These are phyloP conservation scores for Tulasnella sp. DNA, from an alignment of 768 basidiomycete genomes.

Conservation along the genomic window DNA sequence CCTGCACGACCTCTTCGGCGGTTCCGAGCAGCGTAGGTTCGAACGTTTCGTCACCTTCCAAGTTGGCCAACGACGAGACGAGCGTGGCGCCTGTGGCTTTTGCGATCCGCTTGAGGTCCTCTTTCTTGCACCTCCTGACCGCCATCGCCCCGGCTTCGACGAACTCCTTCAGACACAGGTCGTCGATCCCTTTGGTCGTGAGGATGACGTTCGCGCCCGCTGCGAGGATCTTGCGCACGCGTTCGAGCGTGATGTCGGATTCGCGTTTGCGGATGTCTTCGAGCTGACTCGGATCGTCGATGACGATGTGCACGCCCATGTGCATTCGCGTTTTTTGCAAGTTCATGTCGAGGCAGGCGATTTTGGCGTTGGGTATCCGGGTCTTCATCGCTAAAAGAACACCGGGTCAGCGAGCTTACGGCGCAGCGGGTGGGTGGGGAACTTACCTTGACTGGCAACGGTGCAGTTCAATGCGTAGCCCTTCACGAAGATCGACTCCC, in stretches of 20 bases:
- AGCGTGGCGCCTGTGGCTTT: slow-evolving; percentile 94
- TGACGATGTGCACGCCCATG: slow-evolving; percentile 90
- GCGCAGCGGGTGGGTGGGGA: background rate
- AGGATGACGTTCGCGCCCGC: slow-evolving; percentile 94
- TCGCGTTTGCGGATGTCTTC: slow-evolving; percentile 97
- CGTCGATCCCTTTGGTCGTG: slow-evolving; percentile 98
- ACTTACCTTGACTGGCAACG: slow-evolving; percentile 90
- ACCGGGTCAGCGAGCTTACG: background rate
- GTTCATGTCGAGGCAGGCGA: slow-evolving; percentile 98
- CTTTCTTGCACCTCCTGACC: slow-evolving; percentile 93
- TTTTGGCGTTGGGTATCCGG: slow-evolving; percentile 84
- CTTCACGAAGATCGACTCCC: slow-evolving; percentile 88
- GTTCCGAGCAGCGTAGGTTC: slow-evolving; percentile 82
- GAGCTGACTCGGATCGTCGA: slow-evolving; percentile 91
- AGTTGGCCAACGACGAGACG: slow-evolving; percentile 83
- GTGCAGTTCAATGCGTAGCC: slow-evolving; percentile 99
- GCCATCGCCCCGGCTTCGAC: slow-evolving; percentile 99
- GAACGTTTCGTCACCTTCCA: slow-evolving; percentile 97
- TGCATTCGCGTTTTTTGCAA: slow-evolving; percentile 96
- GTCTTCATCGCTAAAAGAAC: slow-evolving; percentile 75
- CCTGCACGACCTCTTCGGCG: slow-evolving; percentile 94
- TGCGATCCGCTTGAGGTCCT: slow-evolving; percentile 92
- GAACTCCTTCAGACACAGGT: slow-evolving; percentile 95
- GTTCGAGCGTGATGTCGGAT: slow-evolving; percentile 89
- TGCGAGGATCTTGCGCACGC: slow-evolving; percentile 89